A percentile compares a stretch with the other conserved stretches of the same genome.
Conservation (phyloP, 305 asterid genomes). For the Fraxinus floribunda region DNA sequence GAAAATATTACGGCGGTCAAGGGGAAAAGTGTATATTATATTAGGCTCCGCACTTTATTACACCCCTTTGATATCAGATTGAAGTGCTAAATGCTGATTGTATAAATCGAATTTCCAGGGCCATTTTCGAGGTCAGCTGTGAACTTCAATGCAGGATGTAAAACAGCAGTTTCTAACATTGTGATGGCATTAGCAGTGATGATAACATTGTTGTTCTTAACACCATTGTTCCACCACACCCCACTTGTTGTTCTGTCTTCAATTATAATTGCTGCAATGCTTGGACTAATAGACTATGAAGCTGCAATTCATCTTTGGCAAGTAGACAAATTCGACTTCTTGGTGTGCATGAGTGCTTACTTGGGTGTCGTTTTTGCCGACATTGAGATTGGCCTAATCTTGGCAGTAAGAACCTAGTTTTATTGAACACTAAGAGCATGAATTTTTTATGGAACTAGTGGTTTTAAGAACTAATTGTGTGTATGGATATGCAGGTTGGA, state of each 20-base stretch:
- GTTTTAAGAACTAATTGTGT: neutral
- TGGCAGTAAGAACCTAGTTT: constrained; percentile 56
- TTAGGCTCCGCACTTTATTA: neutral
- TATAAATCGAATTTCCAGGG: constrained; percentile 39
- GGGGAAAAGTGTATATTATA: neutral
- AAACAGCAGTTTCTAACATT: constrained; percentile 88
- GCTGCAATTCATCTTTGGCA: constrained; percentile 89
- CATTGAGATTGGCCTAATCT: constrained; percentile 68
- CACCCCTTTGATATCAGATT: neutral
- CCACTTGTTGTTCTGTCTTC: constrained; percentile 85
- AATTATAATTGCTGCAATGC: constrained; percentile 88
- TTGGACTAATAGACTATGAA: constrained; percentile 84
- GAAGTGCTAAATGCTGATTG: neutral
- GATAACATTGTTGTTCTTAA: constrained; percentile 66
- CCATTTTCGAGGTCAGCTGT: constrained; percentile 96
- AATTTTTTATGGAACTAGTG: too few relatives aligned
- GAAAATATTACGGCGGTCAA: neutral
- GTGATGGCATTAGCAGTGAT: constrained; percentile 91
- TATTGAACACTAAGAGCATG: too few relatives aligned
- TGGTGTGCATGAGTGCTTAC: constrained; percentile 78
- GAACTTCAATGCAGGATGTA: constrained; percentile 96
- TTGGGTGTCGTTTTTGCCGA: constrained; percentile 76
- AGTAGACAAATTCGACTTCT: constrained; percentile 84
- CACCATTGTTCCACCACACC: constrained; percentile 86
- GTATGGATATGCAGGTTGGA: constrained; percentile 47